Base-by-base conservation (phyloP, 768 basidiomycete species). In the Tricholoma saponaceum region DNA sequence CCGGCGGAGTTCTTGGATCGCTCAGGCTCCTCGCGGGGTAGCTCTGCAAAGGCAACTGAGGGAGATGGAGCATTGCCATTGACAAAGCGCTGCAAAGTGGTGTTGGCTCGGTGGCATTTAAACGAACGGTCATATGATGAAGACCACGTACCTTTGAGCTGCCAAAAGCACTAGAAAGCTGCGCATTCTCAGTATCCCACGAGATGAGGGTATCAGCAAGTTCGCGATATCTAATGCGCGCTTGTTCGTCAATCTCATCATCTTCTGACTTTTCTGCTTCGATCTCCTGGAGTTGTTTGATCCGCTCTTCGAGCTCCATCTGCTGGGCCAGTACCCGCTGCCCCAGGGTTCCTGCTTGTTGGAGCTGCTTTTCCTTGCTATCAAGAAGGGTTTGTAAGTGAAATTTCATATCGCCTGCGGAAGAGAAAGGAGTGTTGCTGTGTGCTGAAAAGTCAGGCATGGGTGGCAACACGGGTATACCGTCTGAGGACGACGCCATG, bases 251-350 rank as follows among this genome's bases (percentile, higher is more conserved):
- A 59, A 87, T 75, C 58, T 82, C 83, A 37, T 84, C 82, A 58
- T 84, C 84, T 59, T 84, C 86, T 3, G 74, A 76, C 61, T 82
- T 85, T 58, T 86, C 87, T 18, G 74, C 79, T 54, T 86, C 87
- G 14, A 83, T 68, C 33, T 89, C 88, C 64, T 92, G 88, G 53
- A 96, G 79, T 67, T 89, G 88, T 44, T 83, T 79, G 58, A 98
- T 92, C 52, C 92, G 83, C 67, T 89, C 87, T 72, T 97, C 92
- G 60, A 98, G 83, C 68, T 96, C 92, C 75, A 92, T 87, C 73
- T 93, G 93, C 77, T 98, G 96, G 18, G 85, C 83, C 60, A 98
- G 86, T 65, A 98, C 85, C 70, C 92, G 89, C 74, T 97, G 94
- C 52, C 96, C 95, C 68, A 98, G 85, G 55, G 87, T 89, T 35